Evolutionary conservation across 257 asterid species (phyloP).

Genomic region (Gynochthodes officinalis): DNA sequence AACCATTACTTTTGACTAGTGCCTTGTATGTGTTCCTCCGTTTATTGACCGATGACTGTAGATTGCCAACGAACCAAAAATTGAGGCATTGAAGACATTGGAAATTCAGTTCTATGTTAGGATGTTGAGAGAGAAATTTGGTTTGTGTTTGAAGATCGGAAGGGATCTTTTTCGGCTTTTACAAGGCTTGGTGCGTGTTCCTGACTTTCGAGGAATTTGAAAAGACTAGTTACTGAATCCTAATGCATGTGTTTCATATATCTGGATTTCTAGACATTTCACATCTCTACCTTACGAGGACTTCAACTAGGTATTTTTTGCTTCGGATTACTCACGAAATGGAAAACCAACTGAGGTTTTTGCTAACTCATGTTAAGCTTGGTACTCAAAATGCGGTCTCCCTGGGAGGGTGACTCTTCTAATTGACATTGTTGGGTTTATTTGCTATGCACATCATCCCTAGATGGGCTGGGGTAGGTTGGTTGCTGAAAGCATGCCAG

Average conservation of each 20-base stretch:
- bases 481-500: constrained; percentile 54
- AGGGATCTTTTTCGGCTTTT: constrained; percentile 80
- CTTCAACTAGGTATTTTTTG: constrained; percentile 59
- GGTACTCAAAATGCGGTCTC: constrained; percentile 53
- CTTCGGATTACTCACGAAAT: constrained; percentile 84
- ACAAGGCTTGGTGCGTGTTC: constrained; percentile 71
- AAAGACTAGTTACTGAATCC: constrained; percentile 64
- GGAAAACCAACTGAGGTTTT: constrained; percentile 75
- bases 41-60: no score
- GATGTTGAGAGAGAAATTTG: constrained; percentile 54
- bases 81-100: constrained; percentile 44
- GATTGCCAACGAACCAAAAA: no score
- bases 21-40: no score
- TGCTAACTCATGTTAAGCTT: constrained; percentile 62
- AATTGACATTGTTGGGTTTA: constrained; percentile 68
- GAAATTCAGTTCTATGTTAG: constrained; percentile 61
- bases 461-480: constrained; percentile 82
- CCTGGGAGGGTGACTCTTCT: constrained; percentile 49
- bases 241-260: constrained; percentile 32
- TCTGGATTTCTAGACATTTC: constrained; percentile 49
- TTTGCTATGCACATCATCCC: constrained; percentile 74
- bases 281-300: constrained; percentile 43
- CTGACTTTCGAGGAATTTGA: constrained; percentile 67
- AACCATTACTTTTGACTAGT: no score
- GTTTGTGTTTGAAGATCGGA: constrained; percentile 68